Evolutionary conservation across 768 basidiomycete genomes (phyloP).

Genomic region (Phallus indusiatus): DNA sequence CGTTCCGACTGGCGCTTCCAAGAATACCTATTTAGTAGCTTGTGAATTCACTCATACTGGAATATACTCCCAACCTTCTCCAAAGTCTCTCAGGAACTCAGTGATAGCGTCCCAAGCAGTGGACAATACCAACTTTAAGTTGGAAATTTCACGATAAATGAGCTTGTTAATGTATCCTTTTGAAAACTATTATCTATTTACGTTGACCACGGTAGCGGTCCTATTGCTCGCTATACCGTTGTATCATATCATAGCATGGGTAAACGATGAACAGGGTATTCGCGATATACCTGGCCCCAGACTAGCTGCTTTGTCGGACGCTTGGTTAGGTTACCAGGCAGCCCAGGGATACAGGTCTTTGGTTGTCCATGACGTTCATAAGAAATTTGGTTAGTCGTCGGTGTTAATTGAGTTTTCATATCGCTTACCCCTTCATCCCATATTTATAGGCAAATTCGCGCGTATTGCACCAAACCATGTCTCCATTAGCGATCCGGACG

Average conservation of each 20-base stretch:
- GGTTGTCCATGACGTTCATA: constrained; percentile 61
- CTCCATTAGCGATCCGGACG: constrained; percentile 69
- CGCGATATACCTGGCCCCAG: constrained; percentile 59
- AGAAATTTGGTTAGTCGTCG: constrained; percentile 53
- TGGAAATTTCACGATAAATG: not conserved
- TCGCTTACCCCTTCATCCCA: not conserved
- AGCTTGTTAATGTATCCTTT: not conserved
- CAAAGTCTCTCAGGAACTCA: too few relatives aligned
- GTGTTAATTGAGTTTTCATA: not conserved
- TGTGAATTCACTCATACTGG: too few relatives aligned
- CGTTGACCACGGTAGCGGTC: not conserved
- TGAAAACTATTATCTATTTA: not conserved
- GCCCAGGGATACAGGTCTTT: constrained; percentile 70
- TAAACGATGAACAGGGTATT: constrained; percentile 50
- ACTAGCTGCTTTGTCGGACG: constrained; percentile 59
- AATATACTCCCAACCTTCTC: too few relatives aligned
- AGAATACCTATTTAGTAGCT: too few relatives aligned
- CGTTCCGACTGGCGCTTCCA: too few relatives aligned
- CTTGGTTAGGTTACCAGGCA: constrained; percentile 60
- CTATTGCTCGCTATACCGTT: not conserved
- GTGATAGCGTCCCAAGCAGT: too few relatives aligned
- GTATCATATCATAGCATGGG: constrained; percentile 35
- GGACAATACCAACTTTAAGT: too few relatives aligned
- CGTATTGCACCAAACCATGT: constrained; percentile 72
- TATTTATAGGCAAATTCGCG: constrained; percentile 45